Evolutionary conservation across 495 filamentous ascomycete species (phyloP).

Genomic region (Antarctomyces pellizariae): DNA sequence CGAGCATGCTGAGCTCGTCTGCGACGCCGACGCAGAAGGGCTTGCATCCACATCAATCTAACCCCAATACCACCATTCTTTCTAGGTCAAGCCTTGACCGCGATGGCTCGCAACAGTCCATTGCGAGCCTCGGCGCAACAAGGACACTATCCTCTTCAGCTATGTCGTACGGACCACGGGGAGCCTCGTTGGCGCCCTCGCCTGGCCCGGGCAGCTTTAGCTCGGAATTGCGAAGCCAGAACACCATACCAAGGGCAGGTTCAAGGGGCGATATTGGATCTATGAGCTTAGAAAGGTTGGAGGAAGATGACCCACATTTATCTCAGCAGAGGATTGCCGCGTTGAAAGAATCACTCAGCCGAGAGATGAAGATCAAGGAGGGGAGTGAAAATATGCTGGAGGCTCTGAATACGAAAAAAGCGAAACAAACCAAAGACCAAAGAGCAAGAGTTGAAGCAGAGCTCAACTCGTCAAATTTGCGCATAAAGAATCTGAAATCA

Average conservation of each 20-base stretch:
- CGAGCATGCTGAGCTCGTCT: slow-evolving; percentile 37
- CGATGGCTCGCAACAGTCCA: slow-evolving; percentile 24
- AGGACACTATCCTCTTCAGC: slow-evolving; percentile 34
- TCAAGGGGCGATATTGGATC: slow-evolving; percentile 39
- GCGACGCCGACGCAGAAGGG: slow-evolving; percentile 51
- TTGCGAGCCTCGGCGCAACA: slow-evolving; percentile 17
- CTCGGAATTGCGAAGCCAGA: slow-evolving; percentile 61
- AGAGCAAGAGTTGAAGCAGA: slow-evolving; percentile 70
- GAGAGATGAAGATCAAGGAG: slow-evolving; percentile 91
- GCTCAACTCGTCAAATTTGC: slow-evolving; percentile 71
- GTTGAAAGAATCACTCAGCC: slow-evolving; percentile 62
- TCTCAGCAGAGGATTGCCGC: slow-evolving; percentile 52
- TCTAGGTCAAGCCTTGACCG: slow-evolving; percentile 25
- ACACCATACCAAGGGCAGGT: slow-evolving; percentile 37
- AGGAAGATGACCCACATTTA: slow-evolving; percentile 34
- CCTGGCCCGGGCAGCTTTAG: slow-evolving; percentile 80
- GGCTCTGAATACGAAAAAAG: slow-evolving; percentile 79
- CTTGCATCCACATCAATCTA: slow-evolving; percentile 30
- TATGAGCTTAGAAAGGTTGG: slow-evolving; percentile 31
- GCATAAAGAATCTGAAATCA: slow-evolving; percentile 59
- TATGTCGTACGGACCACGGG: slow-evolving; percentile 35
- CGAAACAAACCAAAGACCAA: slow-evolving; percentile 87
- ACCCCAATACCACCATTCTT: slow-evolving; percentile 18
- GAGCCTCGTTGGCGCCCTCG: slow-evolving; percentile 38
- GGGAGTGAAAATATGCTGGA: slow-evolving; percentile 95